These are phyloP conservation scores for Podaxis pistillaris DNA, from an alignment of 768 basidiomycete species.

Conservation along the genomic window DNA sequence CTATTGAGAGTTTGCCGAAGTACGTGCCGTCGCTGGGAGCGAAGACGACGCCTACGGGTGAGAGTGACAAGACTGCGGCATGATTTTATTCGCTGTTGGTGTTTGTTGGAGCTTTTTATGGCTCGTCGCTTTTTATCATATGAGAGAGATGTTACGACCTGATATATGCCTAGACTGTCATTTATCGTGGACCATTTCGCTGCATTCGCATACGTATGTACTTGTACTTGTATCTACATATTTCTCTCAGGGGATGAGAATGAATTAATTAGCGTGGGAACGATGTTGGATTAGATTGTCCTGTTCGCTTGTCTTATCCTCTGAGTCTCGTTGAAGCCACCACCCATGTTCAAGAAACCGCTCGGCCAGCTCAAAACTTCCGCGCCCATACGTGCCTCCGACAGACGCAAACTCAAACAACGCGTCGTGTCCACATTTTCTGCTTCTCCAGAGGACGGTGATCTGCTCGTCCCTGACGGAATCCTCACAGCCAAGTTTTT, in stretches of 20 bases:
- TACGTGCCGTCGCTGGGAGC: slow-evolving; percentile 13
- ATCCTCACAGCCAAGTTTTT: slow-evolving; percentile 65
- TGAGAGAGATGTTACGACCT: neutral
- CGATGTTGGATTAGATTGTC: neutral
- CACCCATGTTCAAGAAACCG: slow-evolving; percentile 80
- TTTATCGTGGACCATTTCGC: neutral
- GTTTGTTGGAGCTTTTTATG: neutral
- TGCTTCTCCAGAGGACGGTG: slow-evolving; percentile 56
- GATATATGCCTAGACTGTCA: neutral
- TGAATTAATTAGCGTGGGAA: neutral
- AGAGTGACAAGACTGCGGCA: neutral
- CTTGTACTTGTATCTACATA: neutral
- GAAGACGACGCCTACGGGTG: neutral
- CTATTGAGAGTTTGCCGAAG: slow-evolving; percentile 28
- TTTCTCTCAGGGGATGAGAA: neutral
- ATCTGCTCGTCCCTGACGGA: slow-evolving; percentile 72
- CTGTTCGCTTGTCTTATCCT: neutral
- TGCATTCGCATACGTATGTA: neutral
- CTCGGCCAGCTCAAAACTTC: slow-evolving; percentile 67
- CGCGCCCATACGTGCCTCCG: slow-evolving; percentile 72
- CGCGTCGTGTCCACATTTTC: slow-evolving; percentile 48
- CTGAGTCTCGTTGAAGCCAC: neutral
- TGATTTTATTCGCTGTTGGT: neutral
- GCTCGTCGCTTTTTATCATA: neutral
- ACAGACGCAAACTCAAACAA: slow-evolving; percentile 69